These are phyloP conservation scores for Lepiota brunneoincarnata DNA, from an alignment of 768 basidiomycete species.

Conservation along the genomic window DNA sequence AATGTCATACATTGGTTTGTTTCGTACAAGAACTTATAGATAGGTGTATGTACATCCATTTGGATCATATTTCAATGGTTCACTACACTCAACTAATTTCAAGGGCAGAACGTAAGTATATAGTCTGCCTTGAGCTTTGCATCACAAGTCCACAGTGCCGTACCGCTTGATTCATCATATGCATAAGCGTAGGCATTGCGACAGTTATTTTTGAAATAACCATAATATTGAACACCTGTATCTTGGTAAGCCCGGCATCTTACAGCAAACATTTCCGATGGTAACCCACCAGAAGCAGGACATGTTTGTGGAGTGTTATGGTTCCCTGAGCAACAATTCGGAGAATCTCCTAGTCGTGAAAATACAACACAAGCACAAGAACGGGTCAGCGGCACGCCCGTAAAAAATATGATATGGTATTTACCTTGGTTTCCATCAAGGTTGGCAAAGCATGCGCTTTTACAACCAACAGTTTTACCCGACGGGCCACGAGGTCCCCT, in stretches of 20 bases:
- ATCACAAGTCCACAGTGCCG: slow-evolving; percentile 53
- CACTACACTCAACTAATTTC: not conserved
- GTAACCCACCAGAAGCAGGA: slow-evolving; percentile 37
- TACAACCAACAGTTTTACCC: slow-evolving; percentile 59
- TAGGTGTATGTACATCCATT: no score
- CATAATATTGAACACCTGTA: slow-evolving; percentile 36
- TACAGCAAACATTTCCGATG: not conserved
- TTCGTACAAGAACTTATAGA: no score
- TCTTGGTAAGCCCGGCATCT: slow-evolving; percentile 48
- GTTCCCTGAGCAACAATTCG: slow-evolving; percentile 63
- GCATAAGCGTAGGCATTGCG: slow-evolving; percentile 53
- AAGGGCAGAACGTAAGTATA: slow-evolving; percentile 50
- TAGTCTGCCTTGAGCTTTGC: slow-evolving; percentile 39
- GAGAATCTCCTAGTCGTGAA: slow-evolving; percentile 42
- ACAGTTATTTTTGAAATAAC: slow-evolving; percentile 41
- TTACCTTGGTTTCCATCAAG: slow-evolving; percentile 41
- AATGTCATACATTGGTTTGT: no score
- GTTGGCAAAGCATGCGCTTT: slow-evolving; percentile 51
- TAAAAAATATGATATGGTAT: not conserved
- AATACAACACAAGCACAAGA: not conserved
- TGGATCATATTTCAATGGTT: no score
- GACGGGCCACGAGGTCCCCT: slow-evolving; percentile 50
- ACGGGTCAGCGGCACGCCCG: no score
- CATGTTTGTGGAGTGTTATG: slow-evolving; percentile 53
- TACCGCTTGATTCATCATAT: slow-evolving; percentile 49